A percentile compares a stretch with the other conserved stretches of the same genome.
phyloP scores from a whole-genome alignment of 805 yeast species.

The Saccharomyces eubayanus region DNA sequence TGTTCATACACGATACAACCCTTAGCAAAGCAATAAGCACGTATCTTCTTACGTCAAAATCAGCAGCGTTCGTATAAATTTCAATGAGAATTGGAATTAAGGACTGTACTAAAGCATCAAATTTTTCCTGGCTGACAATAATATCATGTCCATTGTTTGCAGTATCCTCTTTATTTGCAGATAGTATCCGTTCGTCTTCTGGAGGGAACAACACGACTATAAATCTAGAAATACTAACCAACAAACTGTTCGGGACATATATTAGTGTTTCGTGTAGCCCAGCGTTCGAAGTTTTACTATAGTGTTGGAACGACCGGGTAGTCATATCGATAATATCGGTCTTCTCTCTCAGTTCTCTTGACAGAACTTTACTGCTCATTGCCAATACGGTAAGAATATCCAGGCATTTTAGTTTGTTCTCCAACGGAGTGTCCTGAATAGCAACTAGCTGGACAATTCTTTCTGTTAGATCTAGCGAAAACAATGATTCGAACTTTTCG shows the following conservation, averaged over 20 bases:
- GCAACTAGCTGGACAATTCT: constrained; percentile 27
- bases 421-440: constrained; percentile 24
- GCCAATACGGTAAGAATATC: constrained; percentile 40
- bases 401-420: constrained; percentile 28
- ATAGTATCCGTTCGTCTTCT: constrained; percentile 20
- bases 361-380: constrained; percentile 35
- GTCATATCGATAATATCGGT: constrained; percentile 43
- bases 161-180: constrained; percentile 16
- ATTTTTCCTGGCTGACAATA: constrained; percentile 19
- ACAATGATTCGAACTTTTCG: constrained; percentile 16
- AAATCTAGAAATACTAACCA: constrained; percentile 46
- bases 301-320: constrained; percentile 42
- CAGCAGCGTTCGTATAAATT: constrained; percentile 66
- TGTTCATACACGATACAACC: constrained; percentile 37
- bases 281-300: constrained; percentile 32
- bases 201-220: constrained; percentile 53
- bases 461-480: constrained; percentile 27
- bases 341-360: constrained; percentile 40
- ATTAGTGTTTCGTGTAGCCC: constrained; percentile 62
- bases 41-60: constrained; percentile 51
- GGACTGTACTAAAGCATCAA: constrained; percentile 35
- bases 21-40: constrained; percentile 48
- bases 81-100: constrained; percentile 48
- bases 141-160: constrained; percentile 14
- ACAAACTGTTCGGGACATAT: constrained; percentile 62